Evolutionary conservation across 2,329 filamentous ascomycete genomes (phyloP).

Genomic region (Cladobotryum mycophilum): DNA sequence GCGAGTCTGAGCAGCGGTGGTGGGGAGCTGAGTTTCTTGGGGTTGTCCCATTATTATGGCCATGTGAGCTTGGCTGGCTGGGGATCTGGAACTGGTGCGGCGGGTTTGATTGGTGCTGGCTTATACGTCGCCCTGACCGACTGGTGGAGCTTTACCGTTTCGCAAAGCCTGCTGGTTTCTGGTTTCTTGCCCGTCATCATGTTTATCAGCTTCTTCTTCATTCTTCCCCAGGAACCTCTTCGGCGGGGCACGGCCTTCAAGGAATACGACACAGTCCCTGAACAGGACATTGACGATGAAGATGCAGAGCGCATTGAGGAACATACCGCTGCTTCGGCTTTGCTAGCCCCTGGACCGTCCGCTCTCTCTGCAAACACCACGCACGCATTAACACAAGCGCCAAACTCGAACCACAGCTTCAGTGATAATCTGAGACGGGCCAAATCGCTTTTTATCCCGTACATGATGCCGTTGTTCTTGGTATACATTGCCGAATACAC

Average conservation of each 20-base stretch:
- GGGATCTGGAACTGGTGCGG: slow-evolving; percentile 87
- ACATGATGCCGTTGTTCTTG: slow-evolving; percentile 84
- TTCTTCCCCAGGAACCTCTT: slow-evolving; percentile 66
- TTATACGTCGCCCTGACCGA: slow-evolving; percentile 84
- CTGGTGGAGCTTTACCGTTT: slow-evolving; percentile 67
- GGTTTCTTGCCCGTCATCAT: slow-evolving; percentile 76
- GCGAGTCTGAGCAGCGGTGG: slow-evolving; percentile 80
- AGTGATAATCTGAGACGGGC: slow-evolving; percentile 57
- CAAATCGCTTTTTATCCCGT: slow-evolving; percentile 63
- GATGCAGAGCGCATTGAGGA: slow-evolving; percentile 28
- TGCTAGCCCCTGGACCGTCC: slow-evolving; percentile 40
- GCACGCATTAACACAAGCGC: slow-evolving; percentile 20
- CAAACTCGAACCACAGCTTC: slow-evolving; percentile 14
- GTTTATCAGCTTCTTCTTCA: slow-evolving; percentile 76
- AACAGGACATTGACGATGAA: slow-evolving; percentile 32
- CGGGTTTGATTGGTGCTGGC: slow-evolving; percentile 79
- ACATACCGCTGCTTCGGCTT: slow-evolving; percentile 39
- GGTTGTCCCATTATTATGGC: slow-evolving; percentile 89
- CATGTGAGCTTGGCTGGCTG: slow-evolving; percentile 81
- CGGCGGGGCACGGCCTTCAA: slow-evolving; percentile 36
- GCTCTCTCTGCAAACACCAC: slow-evolving; percentile 13
- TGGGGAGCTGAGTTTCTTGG: slow-evolving; percentile 86
- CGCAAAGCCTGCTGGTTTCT: slow-evolving; percentile 66
- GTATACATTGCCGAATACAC: slow-evolving; percentile 97
- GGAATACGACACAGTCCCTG: slow-evolving; percentile 49